Evolutionary conservation across 495 filamentous ascomycete species (phyloP), one percentile per base, ranked within the genome.

Genomic region (Lentithecium fluviatile): DNA sequence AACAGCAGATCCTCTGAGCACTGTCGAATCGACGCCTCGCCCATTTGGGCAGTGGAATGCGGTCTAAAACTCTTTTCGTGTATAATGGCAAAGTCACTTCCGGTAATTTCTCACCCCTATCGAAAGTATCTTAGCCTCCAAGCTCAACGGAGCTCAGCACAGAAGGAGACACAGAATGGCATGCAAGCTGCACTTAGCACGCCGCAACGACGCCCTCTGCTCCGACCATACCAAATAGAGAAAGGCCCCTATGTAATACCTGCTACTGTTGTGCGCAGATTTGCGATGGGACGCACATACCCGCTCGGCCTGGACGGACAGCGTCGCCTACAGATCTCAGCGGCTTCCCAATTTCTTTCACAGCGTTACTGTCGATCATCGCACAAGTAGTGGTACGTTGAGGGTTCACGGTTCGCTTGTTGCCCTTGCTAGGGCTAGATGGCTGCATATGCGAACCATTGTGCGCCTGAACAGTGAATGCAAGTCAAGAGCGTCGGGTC

Each of bases 291-390:
- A 45, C 25, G 32, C 46, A 49, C 46, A 49, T 49, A 23, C 46
- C 6, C 23, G n/a, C 46, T 23, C 46, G 6, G 2, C 46, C 46
- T 15, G 46, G 12, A 2, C 6, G 15, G 49, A 26, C 24, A 52
- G 6, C 49, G 15, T 20, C 11, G 49, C 26, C 7, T 15, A 29
- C n/a, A 51, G 25, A 51, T 29, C 48, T 29, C 13, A 23, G n/a
- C 19, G 7, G 29, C 29, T 52, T 20, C 37, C 49, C 29, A 29
- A 52, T 56, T 40, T 38, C 53, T 40, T 48, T 40, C 53, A 56
- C 53, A 56, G 43, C 40, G 53, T 56, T 56, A 23, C 53, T 36
- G 25, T 24, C 26, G 24, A 56, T 11, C 26, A 20, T 56, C 17
- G 53, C 25, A 56, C 53, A 56, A 56, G 53, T 15, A 15, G 12